A percentile compares a stretch with the other conserved stretches of the same genome.
Evolutionary conservation across 1,284 basidiomycete species (phyloP).

Genomic region (Erythrobasidium hasegawianum): DNA sequence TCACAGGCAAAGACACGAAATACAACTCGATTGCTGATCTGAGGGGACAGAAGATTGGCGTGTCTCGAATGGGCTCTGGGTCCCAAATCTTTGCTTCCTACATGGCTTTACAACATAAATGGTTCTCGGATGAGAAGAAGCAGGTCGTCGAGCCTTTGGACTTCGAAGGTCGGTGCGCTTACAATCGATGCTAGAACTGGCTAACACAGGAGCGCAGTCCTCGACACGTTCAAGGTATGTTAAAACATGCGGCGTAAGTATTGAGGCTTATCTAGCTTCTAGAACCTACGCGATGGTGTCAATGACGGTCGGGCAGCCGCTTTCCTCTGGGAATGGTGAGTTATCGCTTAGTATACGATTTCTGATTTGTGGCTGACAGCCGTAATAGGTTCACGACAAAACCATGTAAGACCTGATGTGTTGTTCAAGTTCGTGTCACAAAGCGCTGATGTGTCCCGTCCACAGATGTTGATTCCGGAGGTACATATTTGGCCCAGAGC

Average conservation of each 20-base stretch:
- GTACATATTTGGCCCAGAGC: neutral
- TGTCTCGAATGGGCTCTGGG: constrained; percentile 68
- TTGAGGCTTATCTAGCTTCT: constrained; percentile 25
- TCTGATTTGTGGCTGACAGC: neutral
- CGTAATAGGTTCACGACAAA: constrained; percentile 79
- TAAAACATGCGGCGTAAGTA: neutral
- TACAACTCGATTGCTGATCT: constrained; percentile 73
- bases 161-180: constrained; percentile 62
- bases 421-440: neutral
- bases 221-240: constrained; percentile 68
- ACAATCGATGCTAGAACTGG: neutral
- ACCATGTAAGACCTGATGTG: constrained; percentile 57
- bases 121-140: constrained; percentile 53
- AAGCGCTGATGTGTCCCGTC: neutral
- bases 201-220: constrained; percentile 57
- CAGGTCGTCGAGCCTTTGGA: constrained; percentile 55
- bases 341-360: neutral
- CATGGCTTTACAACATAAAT: constrained; percentile 81
- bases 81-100: constrained; percentile 81
- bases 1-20: constrained; percentile 71
- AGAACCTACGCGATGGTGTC: constrained; percentile 79
- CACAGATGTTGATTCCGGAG: constrained; percentile 29
- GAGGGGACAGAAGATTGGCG: constrained; percentile 77
- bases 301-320: constrained; percentile 61
- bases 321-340: constrained; percentile 70